Evolutionary conservation across 495 filamentous ascomycete species (phyloP), one percentile per base, ranked within the genome.

Genomic region (Penicillium subrubescens): DNA sequence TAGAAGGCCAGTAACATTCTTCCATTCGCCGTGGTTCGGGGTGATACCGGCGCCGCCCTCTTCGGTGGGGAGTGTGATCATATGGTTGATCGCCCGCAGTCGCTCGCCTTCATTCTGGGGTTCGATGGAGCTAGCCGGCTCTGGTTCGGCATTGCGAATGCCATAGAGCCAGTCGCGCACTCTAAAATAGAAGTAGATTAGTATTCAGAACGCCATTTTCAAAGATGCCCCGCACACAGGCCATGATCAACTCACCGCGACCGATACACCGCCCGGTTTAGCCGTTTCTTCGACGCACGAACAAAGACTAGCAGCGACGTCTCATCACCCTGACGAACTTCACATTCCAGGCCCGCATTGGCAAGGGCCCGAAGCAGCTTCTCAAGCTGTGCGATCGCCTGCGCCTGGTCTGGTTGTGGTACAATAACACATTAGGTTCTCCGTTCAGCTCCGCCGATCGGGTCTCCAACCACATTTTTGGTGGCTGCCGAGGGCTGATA

Each of bases 81-180:
- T 86, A 39, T 92, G 83, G 74, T 96, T 87, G 53, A 96, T 87
- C 46, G 95, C 84, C 52, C 96, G 87, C 34, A 97, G 82, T 11
- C 94, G 86, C 79, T 99, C 95, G 11, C 93, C 93, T 75, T 96
- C 92, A 6, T 87, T 91, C 43, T 96, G 79, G 0, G 93, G 89
- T 57, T 87, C 81, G 27, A 88, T 88, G 60, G 93, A 88, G 73
- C 88, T 87, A 31, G 77, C 73, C 7, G 69, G 63, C 60, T 91
- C 88, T 1, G 94, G 96, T 33, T 94, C 90, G 17, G 84, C 82
- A 64, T 89, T 82, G 46, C 93, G 89, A 41, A 97, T 90, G 35
- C 95, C 93, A 78, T 94, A 90, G 29, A 98, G 89, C 95, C 95
- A 99, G 80, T 99, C 96, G 70, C 93, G 92, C 52, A 97, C 89